Evolutionary conservation across 352 stramenopile genomes (phyloP), one percentile per base, ranked within the genome.

Genomic region (Phytophthora crassamura): DNA sequence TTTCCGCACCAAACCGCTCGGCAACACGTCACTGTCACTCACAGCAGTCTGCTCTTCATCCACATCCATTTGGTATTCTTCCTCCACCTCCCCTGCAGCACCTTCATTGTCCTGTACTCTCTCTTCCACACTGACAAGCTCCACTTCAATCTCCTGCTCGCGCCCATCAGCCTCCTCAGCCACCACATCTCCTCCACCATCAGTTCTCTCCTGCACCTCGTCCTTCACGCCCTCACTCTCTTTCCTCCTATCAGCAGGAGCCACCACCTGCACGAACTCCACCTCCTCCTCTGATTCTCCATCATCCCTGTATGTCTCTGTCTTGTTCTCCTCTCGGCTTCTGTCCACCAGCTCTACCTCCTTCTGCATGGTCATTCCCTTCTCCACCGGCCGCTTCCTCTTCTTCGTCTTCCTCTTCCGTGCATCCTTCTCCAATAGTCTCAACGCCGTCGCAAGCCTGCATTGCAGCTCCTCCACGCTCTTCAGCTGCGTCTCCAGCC

Each of bases 391-490:
- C 32, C 53, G 49, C 25, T 67, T 58, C 20, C 38, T 57, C 53
- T 61, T 71, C 30, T 62, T 69, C 48, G 30, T 47, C 20, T 25
- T 60, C 28, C 35, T 56, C 2, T 11, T 33, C 22, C 30, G 36
- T 20, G 8, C 34, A 10, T 71, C 36, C 20, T 38, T 28, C 4
- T 49, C 22, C 20, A 62, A 39, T 5, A 35, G 11, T 2, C 65
- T 30, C 34, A 74, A 9, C 18, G 34, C 41, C 11, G 4, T 62
- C 14, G 54, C 30, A 15, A 74, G 4, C 4, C 25, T 50, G 5
- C 7, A 11, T 11, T 65, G 38, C n/a, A 67, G 22, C 35, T 65
- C 15, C 25, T 67, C 58, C 15, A 74, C 47, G n/a, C 18, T 59
- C 7, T 60, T 49, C 25, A 74, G 42, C 20, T 68, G 59, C 32